Percentiles rank a stretch among this genome's conserved stretches.
Conservation (phyloP, 1,284 basidiomycete species). For the Irpex lacteus region DNA sequence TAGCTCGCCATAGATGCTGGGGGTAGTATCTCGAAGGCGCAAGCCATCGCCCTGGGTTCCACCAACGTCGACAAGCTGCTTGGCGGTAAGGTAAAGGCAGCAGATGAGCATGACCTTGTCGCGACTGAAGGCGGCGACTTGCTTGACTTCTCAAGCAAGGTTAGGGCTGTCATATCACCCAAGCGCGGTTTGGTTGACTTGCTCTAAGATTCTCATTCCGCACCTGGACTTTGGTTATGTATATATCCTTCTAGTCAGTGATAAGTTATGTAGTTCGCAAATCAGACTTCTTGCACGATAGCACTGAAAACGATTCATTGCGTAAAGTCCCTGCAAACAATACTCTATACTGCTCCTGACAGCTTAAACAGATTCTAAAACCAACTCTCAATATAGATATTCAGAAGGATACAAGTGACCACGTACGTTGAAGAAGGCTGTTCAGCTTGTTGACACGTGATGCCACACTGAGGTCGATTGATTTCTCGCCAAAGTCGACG, state of each 20-base stretch:
- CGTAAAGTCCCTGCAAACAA: slow-evolving; percentile 4
- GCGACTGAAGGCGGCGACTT: slow-evolving; percentile 32
- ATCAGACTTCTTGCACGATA: neutral
- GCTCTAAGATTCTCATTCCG: slow-evolving; percentile 9
- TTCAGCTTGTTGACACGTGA: slow-evolving; percentile 95
- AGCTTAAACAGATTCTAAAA: slow-evolving; percentile 36
- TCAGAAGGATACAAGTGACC: neutral
- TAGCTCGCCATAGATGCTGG: slow-evolving; percentile 32
- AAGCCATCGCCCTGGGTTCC: slow-evolving; percentile 58
- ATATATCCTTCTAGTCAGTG: neutral
- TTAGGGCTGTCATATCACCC: slow-evolving; percentile 42
- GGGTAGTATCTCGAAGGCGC: slow-evolving; percentile 41
- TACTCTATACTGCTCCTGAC: slow-evolving; percentile 5
- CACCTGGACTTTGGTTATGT: neutral
- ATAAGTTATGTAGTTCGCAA: neutral
- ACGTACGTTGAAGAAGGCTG: slow-evolving; percentile 76
- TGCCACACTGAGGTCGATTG: slow-evolving; percentile 92
- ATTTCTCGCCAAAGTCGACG: slow-evolving; percentile 98
- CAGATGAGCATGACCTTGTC: slow-evolving; percentile 40
- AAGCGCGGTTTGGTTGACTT: slow-evolving; percentile 27
- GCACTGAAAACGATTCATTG: slow-evolving; percentile 1
- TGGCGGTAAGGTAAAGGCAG: slow-evolving; percentile 28
- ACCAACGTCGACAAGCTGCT: slow-evolving; percentile 63
- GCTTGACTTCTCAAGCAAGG: slow-evolving; percentile 42
- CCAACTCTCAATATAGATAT: slow-evolving; percentile 8